Percentiles rank a stretch among this genome's conserved stretches.
These are phyloP conservation scores for Chlamydomonas incerta DNA, from an alignment of 139 green algal genomes.

Conservation along the genomic window DNA sequence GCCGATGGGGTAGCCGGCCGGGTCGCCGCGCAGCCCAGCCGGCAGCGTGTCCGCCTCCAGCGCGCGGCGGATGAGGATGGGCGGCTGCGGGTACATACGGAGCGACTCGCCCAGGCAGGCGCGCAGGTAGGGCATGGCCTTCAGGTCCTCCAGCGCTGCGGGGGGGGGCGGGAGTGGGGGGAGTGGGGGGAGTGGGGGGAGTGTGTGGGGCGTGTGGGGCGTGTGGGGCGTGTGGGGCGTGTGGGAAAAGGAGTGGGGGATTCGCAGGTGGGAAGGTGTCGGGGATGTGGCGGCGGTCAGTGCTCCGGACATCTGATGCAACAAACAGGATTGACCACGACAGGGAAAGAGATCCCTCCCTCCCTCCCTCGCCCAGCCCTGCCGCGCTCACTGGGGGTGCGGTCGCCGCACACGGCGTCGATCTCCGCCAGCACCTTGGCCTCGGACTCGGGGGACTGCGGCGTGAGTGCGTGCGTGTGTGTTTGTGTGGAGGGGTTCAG, in stretches of 20 bases:
- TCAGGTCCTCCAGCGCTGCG: conserved; percentile 80
- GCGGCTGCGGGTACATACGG: conserved; percentile 96
- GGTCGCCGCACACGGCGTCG: conserved; percentile 75
- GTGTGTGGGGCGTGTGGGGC: too few relatives aligned
- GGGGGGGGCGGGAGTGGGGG: background rate
- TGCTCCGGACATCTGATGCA: too few relatives aligned
- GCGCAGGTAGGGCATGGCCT: conserved; percentile 73
- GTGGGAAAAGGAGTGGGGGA: too few relatives aligned
- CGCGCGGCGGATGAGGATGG: conserved; percentile 93
- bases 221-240: too few relatives aligned
- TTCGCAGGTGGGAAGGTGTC: too few relatives aligned
- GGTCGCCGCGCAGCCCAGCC: conserved; percentile 58
- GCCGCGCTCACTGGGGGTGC: conserved; percentile 60
- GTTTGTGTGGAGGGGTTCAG: conserved; percentile 27
- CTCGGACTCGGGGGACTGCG: conserved; percentile 63
- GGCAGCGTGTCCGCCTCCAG: conserved; percentile 89
- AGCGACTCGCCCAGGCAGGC: conserved; percentile 88
- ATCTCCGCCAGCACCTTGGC: conserved; percentile 74
- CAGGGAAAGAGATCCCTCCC: too few relatives aligned
- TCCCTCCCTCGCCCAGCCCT: too few relatives aligned
- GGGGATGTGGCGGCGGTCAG: too few relatives aligned
- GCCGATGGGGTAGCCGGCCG: conserved; percentile 85
- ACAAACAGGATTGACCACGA: too few relatives aligned
- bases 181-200: too few relatives aligned
- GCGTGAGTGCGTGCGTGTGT: too few relatives aligned